Percentiles rank a stretch among this genome's conserved stretches.
These are phyloP conservation scores for Edaphochlamys debaryana DNA, from an alignment of 139 green algal genomes.

Conservation along the genomic window DNA sequence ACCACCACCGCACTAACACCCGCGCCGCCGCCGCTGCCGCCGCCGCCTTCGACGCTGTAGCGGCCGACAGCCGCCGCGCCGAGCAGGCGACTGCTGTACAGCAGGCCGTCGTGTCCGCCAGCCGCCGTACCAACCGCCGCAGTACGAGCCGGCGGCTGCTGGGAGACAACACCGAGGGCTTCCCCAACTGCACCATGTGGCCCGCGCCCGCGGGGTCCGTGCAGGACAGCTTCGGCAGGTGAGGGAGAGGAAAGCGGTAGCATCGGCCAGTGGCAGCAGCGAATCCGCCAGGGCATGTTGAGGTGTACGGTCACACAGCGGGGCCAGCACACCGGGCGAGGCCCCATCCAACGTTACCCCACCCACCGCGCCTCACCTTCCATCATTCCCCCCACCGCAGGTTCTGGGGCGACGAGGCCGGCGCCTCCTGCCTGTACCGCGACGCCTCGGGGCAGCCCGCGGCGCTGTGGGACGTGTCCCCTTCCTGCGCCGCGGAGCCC, in stretches of 20 bases:
- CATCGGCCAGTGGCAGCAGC: too few species aligned
- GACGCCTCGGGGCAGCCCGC: background rate
- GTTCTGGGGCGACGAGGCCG: constrained; percentile 23
- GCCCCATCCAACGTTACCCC: too few species aligned
- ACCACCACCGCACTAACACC: too few species aligned
- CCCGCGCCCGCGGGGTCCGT: background rate
- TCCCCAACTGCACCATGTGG: constrained; percentile 3
- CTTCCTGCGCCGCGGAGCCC: background rate
- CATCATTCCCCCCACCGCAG: background rate
- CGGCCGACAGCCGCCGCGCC: too few species aligned
- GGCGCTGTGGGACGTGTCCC: background rate
- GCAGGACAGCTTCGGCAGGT: constrained; percentile 16
- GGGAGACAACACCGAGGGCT: background rate
- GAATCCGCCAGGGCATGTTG: too few species aligned
- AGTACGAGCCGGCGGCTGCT: background rate
- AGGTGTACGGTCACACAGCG: too few species aligned
- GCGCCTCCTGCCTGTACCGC: constrained; percentile 23
- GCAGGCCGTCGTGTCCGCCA: too few species aligned
- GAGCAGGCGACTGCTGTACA: background rate
- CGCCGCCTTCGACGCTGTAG: too few species aligned
- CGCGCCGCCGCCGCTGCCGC: too few species aligned
- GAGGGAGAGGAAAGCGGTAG: background rate
- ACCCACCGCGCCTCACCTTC: too few species aligned
- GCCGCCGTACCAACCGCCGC: too few species aligned
- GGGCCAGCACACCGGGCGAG: too few species aligned